These are phyloP conservation scores for Zygosaccharomyces rouxii DNA, from an alignment of 805 yeast genomes.

Conservation along the genomic window DNA sequence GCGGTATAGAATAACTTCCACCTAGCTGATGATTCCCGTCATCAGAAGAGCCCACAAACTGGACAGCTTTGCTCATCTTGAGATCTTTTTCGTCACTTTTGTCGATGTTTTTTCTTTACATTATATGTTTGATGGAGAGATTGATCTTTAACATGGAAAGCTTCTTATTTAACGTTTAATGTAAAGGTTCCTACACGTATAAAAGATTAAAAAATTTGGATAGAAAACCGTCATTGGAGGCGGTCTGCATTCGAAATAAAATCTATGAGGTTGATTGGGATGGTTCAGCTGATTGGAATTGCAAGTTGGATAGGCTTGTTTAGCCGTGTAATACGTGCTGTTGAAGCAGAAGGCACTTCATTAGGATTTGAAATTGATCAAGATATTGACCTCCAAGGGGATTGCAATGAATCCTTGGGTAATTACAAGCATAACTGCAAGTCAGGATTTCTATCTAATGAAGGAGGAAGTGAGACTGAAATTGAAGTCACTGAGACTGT, in stretches of 20 bases:
- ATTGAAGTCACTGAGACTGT: not conserved
- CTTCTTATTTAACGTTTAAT: not conserved
- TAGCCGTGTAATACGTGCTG: not conserved
- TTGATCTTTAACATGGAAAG: not conserved
- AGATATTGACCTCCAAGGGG: constrained; percentile 4
- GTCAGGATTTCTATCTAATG: not conserved
- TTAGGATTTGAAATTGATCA: constrained; percentile 7
- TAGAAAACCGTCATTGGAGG: not conserved
- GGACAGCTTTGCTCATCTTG: not conserved
- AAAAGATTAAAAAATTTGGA: not conserved
- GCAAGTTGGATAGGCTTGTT: not conserved
- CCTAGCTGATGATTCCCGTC: constrained; percentile 27
- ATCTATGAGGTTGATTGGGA: not conserved
- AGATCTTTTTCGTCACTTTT: not conserved
- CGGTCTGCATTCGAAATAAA: not conserved
- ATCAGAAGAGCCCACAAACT: constrained; percentile 2
- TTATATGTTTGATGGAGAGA: not conserved
- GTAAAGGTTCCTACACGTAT: not conserved
- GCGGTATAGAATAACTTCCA: constrained; percentile 41
- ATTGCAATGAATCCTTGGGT: constrained; percentile 2
- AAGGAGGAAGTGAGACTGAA: not conserved
- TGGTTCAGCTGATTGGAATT: not conserved
- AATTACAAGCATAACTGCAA: constrained; percentile 1
- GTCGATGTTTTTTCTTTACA: not conserved
- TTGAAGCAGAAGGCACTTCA: not conserved